Conservation (phyloP, 2,329 filamentous ascomycete species). For the Blastomyces gilchristii region DNA sequence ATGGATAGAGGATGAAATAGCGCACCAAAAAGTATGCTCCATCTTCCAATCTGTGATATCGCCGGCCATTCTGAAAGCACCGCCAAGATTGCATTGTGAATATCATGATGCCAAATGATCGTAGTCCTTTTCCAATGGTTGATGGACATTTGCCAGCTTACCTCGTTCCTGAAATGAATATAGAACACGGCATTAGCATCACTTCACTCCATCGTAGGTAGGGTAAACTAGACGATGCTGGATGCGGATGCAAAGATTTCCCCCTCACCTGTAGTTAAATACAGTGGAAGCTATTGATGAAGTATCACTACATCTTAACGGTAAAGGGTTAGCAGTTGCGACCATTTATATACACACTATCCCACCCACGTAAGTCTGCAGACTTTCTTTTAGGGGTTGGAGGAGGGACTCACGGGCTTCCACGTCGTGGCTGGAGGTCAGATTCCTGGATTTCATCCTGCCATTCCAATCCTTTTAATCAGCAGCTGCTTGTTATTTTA, state of each 20-base stretch:
- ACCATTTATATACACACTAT: background rate
- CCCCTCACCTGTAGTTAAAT: constrained; percentile 11
- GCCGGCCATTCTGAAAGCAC: constrained; percentile 10
- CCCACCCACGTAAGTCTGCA: background rate
- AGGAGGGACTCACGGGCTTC: background rate
- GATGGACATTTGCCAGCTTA: background rate
- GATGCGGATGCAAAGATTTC: background rate
- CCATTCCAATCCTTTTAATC: background rate
- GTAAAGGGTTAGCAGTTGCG: background rate
- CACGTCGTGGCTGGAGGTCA: background rate
- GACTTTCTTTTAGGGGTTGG: background rate
- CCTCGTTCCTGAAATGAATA: constrained; percentile 6
- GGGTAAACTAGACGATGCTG: background rate
- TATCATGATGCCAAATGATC: background rate
- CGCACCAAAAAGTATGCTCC: constrained; percentile 15
- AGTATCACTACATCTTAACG: constrained; percentile 4
- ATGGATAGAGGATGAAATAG: background rate
- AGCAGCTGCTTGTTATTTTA: background rate
- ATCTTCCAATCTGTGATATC: constrained; percentile 14
- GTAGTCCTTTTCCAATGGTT: background rate
- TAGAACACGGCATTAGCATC: background rate
- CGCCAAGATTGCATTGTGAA: background rate
- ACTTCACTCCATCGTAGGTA: too few species aligned
- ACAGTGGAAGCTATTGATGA: constrained; percentile 13
- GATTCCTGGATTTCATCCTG: background rate